Base-by-base conservation (phyloP, 257 asterid species). In the Ligustrum vulgare region DNA sequence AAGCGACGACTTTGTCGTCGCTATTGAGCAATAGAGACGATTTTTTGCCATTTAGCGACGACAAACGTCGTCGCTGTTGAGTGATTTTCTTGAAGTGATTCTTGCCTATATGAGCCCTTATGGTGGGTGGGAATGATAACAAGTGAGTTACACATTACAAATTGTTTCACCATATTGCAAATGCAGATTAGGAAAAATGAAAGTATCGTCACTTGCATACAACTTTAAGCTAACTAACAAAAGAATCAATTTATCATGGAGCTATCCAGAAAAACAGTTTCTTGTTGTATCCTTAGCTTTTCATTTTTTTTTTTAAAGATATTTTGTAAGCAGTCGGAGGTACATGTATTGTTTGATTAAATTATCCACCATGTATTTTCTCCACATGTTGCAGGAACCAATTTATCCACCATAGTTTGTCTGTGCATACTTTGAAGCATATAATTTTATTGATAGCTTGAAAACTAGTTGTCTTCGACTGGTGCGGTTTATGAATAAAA, bases 61-160 rank as follows among this genome's bases (percentile, higher is more conserved):
- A n/a, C n/a, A n/a, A n/a, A n/a, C n/a, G n/a, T n/a, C n/a, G n/a
- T n/a, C n/a, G n/a, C n/a, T n/a, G n/a, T n/a, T n/a, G n/a, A n/a
- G n/a, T n/a, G n/a, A n/a, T n/a, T n/a, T n/a, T n/a, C n/a, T n/a
- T n/a, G n/a, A n/a, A n/a, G n/a, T n/a, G n/a, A n/a, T n/a, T n/a
- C n/a, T n/a, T 91, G 91, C 81, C 80, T 93, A 45, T 80, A 82
- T 31, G 98, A 93, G 83, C 96, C 97, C 36, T 85, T 89, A n/a
- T 93, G 98, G 98, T 93, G 98, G 98, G 82, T 86, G 31, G 98
- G 98, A 79, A 86, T 91, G 97, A 88, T 91, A 47, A 81, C 95
- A 71, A 93, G 98, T 89, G 77, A 88, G 93, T 69, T 77, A 9
- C 43, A 31, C 60, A 16, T 70, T 37, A 31, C 56, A 1, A n/a